Percentiles rank a stretch among this genome's conserved stretches.
Conservation (phyloP, 306 rosid species). For the Astragalus glycyphyllos region DNA sequence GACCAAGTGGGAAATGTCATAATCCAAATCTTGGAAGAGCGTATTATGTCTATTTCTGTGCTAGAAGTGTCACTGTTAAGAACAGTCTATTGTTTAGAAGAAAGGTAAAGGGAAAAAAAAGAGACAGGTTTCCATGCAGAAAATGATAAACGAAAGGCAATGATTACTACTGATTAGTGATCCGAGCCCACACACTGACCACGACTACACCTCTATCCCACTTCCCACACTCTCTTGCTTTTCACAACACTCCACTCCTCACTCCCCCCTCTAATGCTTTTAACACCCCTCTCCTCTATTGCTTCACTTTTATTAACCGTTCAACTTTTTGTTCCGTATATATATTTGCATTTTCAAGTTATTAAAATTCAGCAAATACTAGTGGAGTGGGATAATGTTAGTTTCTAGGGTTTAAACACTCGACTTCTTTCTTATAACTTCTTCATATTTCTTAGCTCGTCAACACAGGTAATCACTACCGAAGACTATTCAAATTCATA, state of each 20-base stretch:
- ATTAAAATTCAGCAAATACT: too few relatives aligned
- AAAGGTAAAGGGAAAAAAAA: slow-evolving; percentile 34
- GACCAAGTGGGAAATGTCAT: slow-evolving; percentile 44
- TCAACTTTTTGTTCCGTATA: too few relatives aligned
- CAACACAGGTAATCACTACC: too few relatives aligned
- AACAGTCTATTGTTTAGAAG: slow-evolving; percentile 52
- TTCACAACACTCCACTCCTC: slow-evolving; percentile 36
- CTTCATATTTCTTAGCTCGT: too few relatives aligned
- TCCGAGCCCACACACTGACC: slow-evolving; percentile 65
- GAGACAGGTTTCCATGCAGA: slow-evolving; percentile 46
- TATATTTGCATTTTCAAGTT: too few relatives aligned
- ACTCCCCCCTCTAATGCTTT: not conserved
- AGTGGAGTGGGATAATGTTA: too few relatives aligned
- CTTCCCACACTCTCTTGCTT: slow-evolving; percentile 45
- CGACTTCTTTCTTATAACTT: too few relatives aligned
- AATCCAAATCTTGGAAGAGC: not conserved
- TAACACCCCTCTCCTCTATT: too few relatives aligned
- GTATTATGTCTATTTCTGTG: slow-evolving; percentile 34
- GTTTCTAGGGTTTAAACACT: too few relatives aligned
- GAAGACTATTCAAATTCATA: not conserved
- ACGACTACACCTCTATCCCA: slow-evolving; percentile 63
- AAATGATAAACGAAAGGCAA: slow-evolving; percentile 53
- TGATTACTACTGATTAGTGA: slow-evolving; percentile 52
- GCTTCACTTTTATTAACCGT: too few relatives aligned
- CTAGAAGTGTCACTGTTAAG: slow-evolving; percentile 50